Evolutionary conservation across 2,329 filamentous ascomycete genomes (phyloP).

Genomic region (Didymosphaeria variabile): DNA sequence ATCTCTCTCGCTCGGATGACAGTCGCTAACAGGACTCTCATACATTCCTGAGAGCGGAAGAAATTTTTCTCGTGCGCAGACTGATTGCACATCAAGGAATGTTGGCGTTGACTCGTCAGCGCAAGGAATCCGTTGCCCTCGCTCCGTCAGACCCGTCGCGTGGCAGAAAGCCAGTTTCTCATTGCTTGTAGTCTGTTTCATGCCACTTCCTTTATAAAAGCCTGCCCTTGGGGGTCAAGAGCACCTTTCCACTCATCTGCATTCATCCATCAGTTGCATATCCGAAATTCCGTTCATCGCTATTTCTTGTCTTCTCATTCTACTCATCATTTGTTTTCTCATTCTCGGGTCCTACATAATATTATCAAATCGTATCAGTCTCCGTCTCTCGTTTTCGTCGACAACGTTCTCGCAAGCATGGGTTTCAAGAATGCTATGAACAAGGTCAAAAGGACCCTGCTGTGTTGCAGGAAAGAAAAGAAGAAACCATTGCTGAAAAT

Average conservation of each 20-base stretch:
- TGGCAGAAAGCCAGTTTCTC: constrained; percentile 21
- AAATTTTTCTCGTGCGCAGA: constrained; percentile 13
- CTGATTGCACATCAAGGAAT: constrained; percentile 35
- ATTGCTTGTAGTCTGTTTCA: constrained; percentile 34
- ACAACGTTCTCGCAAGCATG: constrained; percentile 26
- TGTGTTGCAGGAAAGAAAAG: constrained; percentile 37
- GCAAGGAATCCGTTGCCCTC: constrained; percentile 43
- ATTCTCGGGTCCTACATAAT: neutral
- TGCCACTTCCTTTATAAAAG: constrained; percentile 27
- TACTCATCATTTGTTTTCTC: constrained; percentile 11
- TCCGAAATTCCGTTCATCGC: constrained; percentile 8
- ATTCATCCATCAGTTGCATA: neutral
- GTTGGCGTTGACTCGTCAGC: constrained; percentile 33
- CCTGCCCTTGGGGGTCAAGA: constrained; percentile 13
- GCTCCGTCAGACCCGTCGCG: constrained; percentile 14
- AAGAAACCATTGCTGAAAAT: constrained; percentile 35
- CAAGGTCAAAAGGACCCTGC: constrained; percentile 31
- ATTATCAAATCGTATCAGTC: constrained; percentile 3
- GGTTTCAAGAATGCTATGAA: constrained; percentile 32
- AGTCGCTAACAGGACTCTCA: neutral
- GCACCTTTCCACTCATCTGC: constrained; percentile 8
- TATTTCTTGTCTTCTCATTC: constrained; percentile 11
- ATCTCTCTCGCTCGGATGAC: neutral
- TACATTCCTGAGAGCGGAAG: constrained; percentile 13
- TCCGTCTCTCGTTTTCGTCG: constrained; percentile 12